These are phyloP conservation scores for Tilletia indica DNA, from an alignment of 1,284 basidiomycete genomes.

Conservation along the genomic window DNA sequence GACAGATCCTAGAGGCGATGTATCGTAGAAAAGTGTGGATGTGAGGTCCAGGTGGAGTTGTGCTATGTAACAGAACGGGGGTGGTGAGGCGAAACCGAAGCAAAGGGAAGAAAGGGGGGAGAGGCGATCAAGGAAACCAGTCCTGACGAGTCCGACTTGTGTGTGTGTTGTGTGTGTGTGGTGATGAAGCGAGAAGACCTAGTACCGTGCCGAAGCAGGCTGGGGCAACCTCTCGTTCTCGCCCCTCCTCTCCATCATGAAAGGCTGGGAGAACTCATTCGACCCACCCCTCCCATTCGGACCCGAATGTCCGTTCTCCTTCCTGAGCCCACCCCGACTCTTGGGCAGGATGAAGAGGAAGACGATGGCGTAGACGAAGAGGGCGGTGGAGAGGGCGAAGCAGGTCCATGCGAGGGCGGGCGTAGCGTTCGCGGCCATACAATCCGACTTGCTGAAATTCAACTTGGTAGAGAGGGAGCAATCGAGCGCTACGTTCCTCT, in stretches of 20 bases:
- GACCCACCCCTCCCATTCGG: background rate
- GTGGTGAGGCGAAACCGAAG: too few species aligned
- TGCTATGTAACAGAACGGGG: too few species aligned
- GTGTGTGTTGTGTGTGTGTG: too few species aligned
- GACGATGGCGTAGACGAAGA: conserved; percentile 5
- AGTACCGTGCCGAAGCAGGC: background rate
- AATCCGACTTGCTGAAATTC: conserved; percentile 12
- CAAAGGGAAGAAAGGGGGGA: too few species aligned
- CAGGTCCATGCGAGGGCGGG: conserved; percentile 9
- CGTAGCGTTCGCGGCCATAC: conserved; percentile 4
- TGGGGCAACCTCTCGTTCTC: background rate
- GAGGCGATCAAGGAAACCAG: too few species aligned
- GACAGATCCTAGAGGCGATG: too few species aligned
- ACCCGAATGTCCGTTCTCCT: background rate
- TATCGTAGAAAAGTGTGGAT: too few species aligned
- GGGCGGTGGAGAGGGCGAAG: background rate
- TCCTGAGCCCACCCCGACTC: background rate
- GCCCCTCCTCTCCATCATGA: conserved; percentile 8
- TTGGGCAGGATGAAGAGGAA: conserved; percentile 17
- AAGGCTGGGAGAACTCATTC: conserved; percentile 10
- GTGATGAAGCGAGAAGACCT: too few species aligned
- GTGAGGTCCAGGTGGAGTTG: too few species aligned
- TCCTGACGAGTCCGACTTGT: too few species aligned
- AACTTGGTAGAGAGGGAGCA: background rate
- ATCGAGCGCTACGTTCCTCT: background rate